Evolutionary conservation across 2,329 filamentous ascomycete genomes (phyloP), one percentile per base, ranked within the genome.

Genomic region (Chrysoporthe deuterocubensis): DNA sequence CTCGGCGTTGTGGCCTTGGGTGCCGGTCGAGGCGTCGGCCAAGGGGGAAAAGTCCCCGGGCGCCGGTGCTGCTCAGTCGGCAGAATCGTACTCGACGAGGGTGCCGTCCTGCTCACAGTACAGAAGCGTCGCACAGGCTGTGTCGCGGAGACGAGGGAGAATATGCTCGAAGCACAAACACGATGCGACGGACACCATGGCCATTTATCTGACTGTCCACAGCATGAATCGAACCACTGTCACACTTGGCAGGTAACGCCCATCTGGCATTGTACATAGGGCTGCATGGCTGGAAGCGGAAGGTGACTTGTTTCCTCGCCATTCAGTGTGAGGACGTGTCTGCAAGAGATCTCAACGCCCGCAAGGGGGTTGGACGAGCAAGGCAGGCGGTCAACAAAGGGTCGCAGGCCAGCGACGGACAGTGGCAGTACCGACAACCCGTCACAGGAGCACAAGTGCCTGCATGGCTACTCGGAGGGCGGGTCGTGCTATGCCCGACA

Each of bases 271-370:
- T 21, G 43, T 32, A 62, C 59, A 44, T 66, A 62, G 50, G 59
- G 59, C 65, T 66, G 65, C 65, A 66, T 62, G 50, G 57, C 65
- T 66, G 58, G 26, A 66, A 62, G 58, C 46, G 65, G 65, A 66
- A 66, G 65, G 65, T 66, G 46, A 52, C 48, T 37, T 56, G 26
- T 26, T 60, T 18, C 34, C 18, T 52, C 57, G 44, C n/a, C 43
- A 44, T 4, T 42, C 44, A 43, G 37, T 59, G 63, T 6, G 26
- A 54, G 26, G 50, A 13, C 26, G 8, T 48, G 50, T 54, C 26
- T 54, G 26, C 50, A 14, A 9, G 50, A 14, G 32, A 1, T 58
- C 43, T 37, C 32, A 37, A 40, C 21, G 37, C 6, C 43, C 34
- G 44, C 43, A 52, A 2, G 16, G 54, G 26, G 40, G 26, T 13